Evolutionary conservation across 2,329 filamentous ascomycete species (phyloP), one percentile per base, ranked within the genome.

Genomic region (Aspergillus awamori): DNA sequence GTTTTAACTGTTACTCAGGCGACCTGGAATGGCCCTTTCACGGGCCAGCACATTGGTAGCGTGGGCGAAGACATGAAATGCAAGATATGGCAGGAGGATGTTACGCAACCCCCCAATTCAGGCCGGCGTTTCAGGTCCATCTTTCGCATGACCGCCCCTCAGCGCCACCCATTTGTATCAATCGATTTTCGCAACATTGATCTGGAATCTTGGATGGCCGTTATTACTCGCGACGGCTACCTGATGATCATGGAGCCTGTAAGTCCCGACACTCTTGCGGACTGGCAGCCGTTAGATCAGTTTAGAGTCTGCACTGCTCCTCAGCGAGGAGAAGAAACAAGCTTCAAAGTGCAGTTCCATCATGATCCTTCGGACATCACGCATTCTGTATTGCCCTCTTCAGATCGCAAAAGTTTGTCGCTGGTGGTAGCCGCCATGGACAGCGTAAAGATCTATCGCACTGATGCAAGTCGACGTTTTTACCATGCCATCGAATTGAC

Each of bases 31-130:
- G 92, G 93, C 1, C 91, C 93, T 0, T 94, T 91, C 65, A 88
- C 95, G 62, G 95, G 95, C 67, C 92, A 95, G 72, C 86, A 96
- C 69, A 82, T 98, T 68, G 93, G 89, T 59, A 96, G 91, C 57
- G 90, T 97, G 62, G 92, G 91, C 64, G 90, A 94, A 71, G 94
- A 97, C 70, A 92, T 94, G 71, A 89, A 89, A 75, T 92, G 96
- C 81, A 92, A 93, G 74, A 84, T 98, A 66, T 98, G 94, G 94
- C 89, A 91, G 63, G 94, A 97, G 79, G 92, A 97, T 77, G 88
- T 90, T 15, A 90, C 89, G 1, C 90, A 95, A 53, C 84, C 90
- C 1, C 88, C 89, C 0, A 83, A 84, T 61, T 87, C 85, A 38
- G 92, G 93, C 33, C 87, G 90, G 33, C 89, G 93, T 55, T 98